These are phyloP conservation scores for Phytopythium cucurbitacearum DNA, from an alignment of 352 stramenopile species.

Conservation along the genomic window DNA sequence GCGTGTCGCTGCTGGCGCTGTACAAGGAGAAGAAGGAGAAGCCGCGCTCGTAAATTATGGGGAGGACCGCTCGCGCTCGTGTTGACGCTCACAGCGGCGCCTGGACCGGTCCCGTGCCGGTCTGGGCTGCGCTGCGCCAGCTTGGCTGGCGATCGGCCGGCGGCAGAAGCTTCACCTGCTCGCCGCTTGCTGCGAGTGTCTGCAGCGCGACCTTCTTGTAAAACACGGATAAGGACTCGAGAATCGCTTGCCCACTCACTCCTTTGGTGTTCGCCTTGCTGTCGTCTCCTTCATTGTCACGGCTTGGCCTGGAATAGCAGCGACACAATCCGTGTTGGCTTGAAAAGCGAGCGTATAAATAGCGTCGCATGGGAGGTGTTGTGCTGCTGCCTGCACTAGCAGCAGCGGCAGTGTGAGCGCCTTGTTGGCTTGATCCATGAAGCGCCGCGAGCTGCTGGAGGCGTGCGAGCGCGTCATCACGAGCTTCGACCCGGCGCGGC, in stretches of 20 bases:
- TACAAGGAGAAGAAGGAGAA: conserved; percentile 99
- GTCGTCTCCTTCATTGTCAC: too few relatives aligned
- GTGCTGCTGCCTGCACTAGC: too few relatives aligned
- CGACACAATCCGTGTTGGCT: too few relatives aligned
- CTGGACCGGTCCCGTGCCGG: too few relatives aligned
- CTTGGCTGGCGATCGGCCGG: neutral
- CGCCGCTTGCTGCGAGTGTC: neutral
- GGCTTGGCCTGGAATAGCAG: too few relatives aligned
- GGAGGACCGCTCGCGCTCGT: neutral
- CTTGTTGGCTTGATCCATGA: conserved; percentile 30
- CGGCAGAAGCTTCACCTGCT: too few relatives aligned
- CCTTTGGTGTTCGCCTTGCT: too few relatives aligned
- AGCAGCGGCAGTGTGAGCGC: too few relatives aligned
- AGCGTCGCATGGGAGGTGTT: too few relatives aligned
- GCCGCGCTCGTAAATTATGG: conserved; percentile 93
- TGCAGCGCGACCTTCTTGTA: neutral
- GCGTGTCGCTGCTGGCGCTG: conserved; percentile 98
- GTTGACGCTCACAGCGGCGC: too few relatives aligned
- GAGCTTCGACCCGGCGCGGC: conserved; percentile 70
- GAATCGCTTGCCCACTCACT: conserved; percentile 5
- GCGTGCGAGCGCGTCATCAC: conserved; percentile 70
- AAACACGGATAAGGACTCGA: conserved; percentile 10
- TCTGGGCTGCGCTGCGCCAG: too few relatives aligned
- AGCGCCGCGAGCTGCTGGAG: conserved; percentile 69
- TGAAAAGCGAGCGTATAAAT: too few relatives aligned